phyloP scores from a whole-genome alignment of 352 stramenopile genomes.

The Globisporangium takayamanum region DNA sequence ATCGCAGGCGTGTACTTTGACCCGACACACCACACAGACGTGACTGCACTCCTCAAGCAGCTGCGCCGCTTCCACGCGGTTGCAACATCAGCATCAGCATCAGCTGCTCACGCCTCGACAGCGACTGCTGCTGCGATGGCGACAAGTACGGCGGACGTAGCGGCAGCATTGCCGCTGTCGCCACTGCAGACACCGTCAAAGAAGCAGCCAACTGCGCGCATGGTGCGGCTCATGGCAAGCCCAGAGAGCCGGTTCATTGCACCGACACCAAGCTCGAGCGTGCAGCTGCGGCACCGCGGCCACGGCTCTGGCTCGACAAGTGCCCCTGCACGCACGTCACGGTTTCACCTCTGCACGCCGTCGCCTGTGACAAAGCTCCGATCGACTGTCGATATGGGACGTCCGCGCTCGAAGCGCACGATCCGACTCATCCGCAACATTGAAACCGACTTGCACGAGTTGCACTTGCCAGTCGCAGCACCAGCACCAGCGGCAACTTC shows the following conservation, averaged over 20 bases:
- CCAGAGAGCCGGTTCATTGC: conserved; percentile 27
- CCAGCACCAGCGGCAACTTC: not conserved
- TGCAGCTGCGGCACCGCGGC: conserved; percentile 9
- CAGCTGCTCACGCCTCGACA: not conserved
- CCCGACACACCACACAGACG: conserved; percentile 24
- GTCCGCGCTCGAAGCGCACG: conserved; percentile 57
- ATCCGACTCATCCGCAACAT: conserved; percentile 44
- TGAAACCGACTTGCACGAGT: conserved; percentile 40
- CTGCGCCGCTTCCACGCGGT: conserved; percentile 28
- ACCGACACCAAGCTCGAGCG: conserved; percentile 5
- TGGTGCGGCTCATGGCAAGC: conserved; percentile 29
- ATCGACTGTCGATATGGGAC: conserved; percentile 71
- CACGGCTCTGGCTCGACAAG: conserved; percentile 10
- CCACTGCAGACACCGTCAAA: conserved; percentile 10
- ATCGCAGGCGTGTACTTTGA: conserved; percentile 73
- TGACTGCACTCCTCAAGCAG: conserved; percentile 34
- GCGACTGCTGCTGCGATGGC: not conserved
- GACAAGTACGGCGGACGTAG: not conserved
- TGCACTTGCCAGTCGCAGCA: conserved; percentile 5
- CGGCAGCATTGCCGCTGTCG: not conserved
- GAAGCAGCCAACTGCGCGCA: conserved; percentile 7
- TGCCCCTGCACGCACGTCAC: conserved; percentile 21
- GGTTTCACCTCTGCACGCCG: conserved; percentile 68
- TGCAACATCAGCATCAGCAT: not conserved
- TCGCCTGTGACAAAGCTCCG: conserved; percentile 78